These are phyloP conservation scores for Chalaropsis ovoidea DNA, from an alignment of 2,329 filamentous ascomycete species.

Conservation along the genomic window DNA sequence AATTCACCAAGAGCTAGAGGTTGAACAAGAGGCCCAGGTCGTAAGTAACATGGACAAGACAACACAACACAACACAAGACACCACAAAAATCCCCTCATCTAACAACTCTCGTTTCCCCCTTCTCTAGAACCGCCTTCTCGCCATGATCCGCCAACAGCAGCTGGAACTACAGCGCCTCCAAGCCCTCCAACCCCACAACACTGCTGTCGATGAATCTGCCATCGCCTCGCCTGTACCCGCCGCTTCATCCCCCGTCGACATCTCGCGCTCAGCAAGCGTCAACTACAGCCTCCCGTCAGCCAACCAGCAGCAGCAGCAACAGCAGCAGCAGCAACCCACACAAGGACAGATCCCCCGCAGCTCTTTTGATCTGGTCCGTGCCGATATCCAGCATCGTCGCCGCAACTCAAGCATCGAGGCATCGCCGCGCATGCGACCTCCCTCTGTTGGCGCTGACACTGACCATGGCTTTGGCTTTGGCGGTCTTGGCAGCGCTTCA, in stretches of 20 bases:
- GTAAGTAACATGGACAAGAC: constrained; percentile 36
- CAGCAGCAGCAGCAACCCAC: background rate
- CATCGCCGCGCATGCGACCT: constrained; percentile 47
- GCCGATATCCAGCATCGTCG: constrained; percentile 46
- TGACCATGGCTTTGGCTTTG: constrained; percentile 43
- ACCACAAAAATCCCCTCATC: background rate
- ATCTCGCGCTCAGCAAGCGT: constrained; percentile 27
- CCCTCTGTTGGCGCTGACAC: constrained; percentile 46
- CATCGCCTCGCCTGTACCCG: constrained; percentile 38
- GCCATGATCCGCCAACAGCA: constrained; percentile 69
- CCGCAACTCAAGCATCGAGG: constrained; percentile 39
- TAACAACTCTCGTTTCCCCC: background rate
- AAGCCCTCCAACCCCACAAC: constrained; percentile 38
- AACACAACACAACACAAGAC: background rate
- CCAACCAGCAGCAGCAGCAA: constrained; percentile 32
- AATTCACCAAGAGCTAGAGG: constrained; percentile 68
- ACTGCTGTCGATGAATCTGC: constrained; percentile 42
- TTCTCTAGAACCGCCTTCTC: constrained; percentile 57
- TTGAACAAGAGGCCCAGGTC: constrained; percentile 69
- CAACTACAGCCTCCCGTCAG: constrained; percentile 43
- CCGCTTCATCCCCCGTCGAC: constrained; percentile 31
- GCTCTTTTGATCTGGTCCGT: constrained; percentile 50
- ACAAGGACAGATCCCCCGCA: constrained; percentile 38
- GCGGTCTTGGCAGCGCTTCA: constrained; percentile 26
- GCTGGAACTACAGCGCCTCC: constrained; percentile 54